Evolutionary conservation across 495 filamentous ascomycete genomes (phyloP).

Genomic region (Penicillium goetzii): DNA sequence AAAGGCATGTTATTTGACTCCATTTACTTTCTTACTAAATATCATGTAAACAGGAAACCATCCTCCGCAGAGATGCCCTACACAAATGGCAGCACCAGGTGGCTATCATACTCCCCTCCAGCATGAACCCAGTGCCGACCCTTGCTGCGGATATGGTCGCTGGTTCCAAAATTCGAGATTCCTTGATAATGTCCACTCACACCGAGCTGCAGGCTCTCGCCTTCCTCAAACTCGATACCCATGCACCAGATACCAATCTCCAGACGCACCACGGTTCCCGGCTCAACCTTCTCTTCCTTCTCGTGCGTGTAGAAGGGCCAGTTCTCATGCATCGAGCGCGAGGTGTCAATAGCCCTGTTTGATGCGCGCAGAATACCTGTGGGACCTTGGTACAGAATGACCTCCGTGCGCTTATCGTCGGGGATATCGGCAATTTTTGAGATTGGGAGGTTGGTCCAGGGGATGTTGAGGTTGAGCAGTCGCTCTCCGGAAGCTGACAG

Average conservation of each 20-base stretch:
- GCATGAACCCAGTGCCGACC: slow-evolving; percentile 20
- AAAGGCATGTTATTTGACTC: background rate
- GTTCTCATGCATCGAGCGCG: slow-evolving; percentile 24
- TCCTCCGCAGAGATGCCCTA: background rate
- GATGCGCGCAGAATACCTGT: slow-evolving; percentile 25
- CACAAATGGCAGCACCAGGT: slow-evolving; percentile 18
- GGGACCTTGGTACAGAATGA: slow-evolving; percentile 22
- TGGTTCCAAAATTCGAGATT: slow-evolving; percentile 19
- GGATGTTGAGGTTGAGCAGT: slow-evolving; percentile 14
- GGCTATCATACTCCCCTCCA: slow-evolving; percentile 19
- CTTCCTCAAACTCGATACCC: slow-evolving; percentile 23
- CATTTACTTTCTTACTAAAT: background rate
- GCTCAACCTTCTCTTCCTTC: slow-evolving; percentile 15
- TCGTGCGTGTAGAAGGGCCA: slow-evolving; percentile 22
- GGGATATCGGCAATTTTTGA: slow-evolving; percentile 16
- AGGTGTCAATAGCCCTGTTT: slow-evolving; percentile 23
- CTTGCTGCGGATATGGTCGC: slow-evolving; percentile 11
- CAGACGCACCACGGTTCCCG: slow-evolving; percentile 18
- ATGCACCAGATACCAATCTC: slow-evolving; percentile 29
- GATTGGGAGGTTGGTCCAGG: slow-evolving; percentile 14
- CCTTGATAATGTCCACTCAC: slow-evolving; percentile 20
- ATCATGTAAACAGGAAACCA: background rate
- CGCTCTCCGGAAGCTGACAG: slow-evolving; percentile 5
- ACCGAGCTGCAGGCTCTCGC: slow-evolving; percentile 15
- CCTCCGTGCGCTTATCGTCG: slow-evolving; percentile 11